Percentiles rank a stretch among this genome's conserved stretches.
These are phyloP conservation scores for Cyberlindnera mycetangii DNA, from an alignment of 805 yeast species.

Conservation along the genomic window DNA sequence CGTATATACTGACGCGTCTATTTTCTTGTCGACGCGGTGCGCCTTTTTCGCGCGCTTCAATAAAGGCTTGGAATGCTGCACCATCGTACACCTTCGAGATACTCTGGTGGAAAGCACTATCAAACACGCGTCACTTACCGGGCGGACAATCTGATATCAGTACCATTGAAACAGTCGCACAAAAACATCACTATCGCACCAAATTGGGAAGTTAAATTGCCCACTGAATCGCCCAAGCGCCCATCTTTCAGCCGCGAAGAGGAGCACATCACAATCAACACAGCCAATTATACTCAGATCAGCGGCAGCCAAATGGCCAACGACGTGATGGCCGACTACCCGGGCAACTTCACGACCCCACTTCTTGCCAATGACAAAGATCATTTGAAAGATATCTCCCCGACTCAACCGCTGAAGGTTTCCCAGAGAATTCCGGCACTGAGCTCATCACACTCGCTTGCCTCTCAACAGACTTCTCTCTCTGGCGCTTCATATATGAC, in stretches of 20 bases:
- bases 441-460: slow-evolving; percentile 13
- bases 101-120: too few relatives aligned
- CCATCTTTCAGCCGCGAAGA: neutral
- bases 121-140: neutral
- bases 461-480: slow-evolving; percentile 15
- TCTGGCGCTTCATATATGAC: slow-evolving; percentile 22
- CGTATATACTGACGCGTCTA: too few relatives aligned
- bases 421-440: slow-evolving; percentile 6
- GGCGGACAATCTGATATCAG: neutral
- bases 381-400: slow-evolving; percentile 20
- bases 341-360: slow-evolving; percentile 10
- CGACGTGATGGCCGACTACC: slow-evolving; percentile 9
- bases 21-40: too few relatives aligned
- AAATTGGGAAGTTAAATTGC: neutral
- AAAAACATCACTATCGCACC: neutral
- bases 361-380: slow-evolving; percentile 1
- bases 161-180: neutral
- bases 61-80: neutral
- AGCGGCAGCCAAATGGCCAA: neutral
- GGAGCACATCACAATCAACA: neutral
- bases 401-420: slow-evolving; percentile 27
- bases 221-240: neutral
- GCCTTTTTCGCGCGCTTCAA: too few relatives aligned
- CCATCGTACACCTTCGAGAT: too few relatives aligned
- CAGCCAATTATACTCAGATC: neutral